Base-by-base conservation (phyloP, 2,329 filamentous ascomycete genomes). In the Rhynchosporium secalis region DNA sequence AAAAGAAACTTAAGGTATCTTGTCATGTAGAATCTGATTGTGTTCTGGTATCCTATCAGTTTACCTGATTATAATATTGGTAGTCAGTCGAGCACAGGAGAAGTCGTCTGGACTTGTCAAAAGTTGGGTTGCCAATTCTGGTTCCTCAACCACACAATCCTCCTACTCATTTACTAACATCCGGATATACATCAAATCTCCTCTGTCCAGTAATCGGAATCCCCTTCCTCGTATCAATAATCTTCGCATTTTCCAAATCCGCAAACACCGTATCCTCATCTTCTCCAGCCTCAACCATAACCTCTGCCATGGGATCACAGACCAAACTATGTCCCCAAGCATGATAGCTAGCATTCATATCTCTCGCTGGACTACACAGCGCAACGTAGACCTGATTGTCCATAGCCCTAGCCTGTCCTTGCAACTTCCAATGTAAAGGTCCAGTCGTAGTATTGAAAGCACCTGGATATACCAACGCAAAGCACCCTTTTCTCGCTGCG, bases 371-470 rank as follows among this genome's bases (percentile, higher is more conserved):
- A 74, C 90, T 95, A 78, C 95, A 99, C 75, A 99, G 78, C 40
- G 87, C 95, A 12, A 98, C 92, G 75, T 96, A 98, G 9, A 96
- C 80, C 80, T 99, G 92, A 74, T 98, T 98, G 73, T 99, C 94
- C 70, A 96, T 83, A 4, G 94, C 95, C 65, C 95, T 82, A 13
- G 90, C 92, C 68, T 91, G 84, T 0, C 88, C 94, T 71, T 90
- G 85, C 68, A 99, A 78, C 62, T 87, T 83, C 95, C 95, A 99
- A 77, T 99, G 95, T 75, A 98, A 77, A 5, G 90, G 88, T 0
- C 95, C 95, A 0, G 95, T 99, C 0, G 92, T 96, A 64, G 90
- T 81, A 77, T 98, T 99, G 82, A 99, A 99, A 0, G 95, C 95
- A n/a, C 92, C 95, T 0, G 95, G 95, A 76, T 97, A 98, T 20